phyloP scores from a whole-genome alignment of 208 protist genomes.

The Crithidia sp. region DNA sequence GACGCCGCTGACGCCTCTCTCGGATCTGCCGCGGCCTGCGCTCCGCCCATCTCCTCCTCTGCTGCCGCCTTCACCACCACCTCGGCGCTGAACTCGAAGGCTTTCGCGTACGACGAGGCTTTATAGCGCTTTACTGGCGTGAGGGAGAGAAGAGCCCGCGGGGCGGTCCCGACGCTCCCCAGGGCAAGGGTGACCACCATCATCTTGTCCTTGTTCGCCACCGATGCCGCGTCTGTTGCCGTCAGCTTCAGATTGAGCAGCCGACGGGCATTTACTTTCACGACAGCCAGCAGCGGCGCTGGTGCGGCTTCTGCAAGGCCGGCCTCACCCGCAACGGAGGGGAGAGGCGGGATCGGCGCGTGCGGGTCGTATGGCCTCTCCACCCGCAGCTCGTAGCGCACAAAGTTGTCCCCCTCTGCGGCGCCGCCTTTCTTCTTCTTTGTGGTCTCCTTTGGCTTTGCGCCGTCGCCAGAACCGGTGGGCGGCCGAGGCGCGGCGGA shows the following conservation, averaged over 20 bases:
- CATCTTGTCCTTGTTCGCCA: conserved; percentile 5
- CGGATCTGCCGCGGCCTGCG: not conserved
- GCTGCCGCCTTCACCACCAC: no score
- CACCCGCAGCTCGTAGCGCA: conserved; percentile 33
- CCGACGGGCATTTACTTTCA: conserved; percentile 13
- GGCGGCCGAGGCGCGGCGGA: not conserved
- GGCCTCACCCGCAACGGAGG: not conserved
- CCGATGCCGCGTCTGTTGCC: not conserved
- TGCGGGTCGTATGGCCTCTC: not conserved
- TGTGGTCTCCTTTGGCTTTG: not conserved
- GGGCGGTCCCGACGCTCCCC: conserved; percentile 4
- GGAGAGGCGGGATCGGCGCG: no score
- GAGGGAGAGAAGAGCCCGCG: conserved; percentile 14
- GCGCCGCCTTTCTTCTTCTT: conserved; percentile 6
- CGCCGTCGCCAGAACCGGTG: not conserved
- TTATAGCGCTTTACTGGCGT: conserved; percentile 20
- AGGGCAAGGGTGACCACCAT: conserved; percentile 6
- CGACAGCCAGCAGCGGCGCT: conserved; percentile 9
- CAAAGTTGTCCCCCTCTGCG: not conserved
- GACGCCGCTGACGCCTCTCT: conserved; percentile 8
- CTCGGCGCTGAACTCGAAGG: conserved; percentile 20
- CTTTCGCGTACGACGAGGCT: conserved; percentile 19
- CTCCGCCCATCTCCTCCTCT: not conserved
- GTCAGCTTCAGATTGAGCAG: conserved; percentile 28
- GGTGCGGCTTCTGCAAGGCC: not conserved